A percentile compares a stretch with the other conserved stretches of the same genome.
Evolutionary conservation across 2,329 filamentous ascomycete species (phyloP).

Genomic region (Geosmithia morbida): DNA sequence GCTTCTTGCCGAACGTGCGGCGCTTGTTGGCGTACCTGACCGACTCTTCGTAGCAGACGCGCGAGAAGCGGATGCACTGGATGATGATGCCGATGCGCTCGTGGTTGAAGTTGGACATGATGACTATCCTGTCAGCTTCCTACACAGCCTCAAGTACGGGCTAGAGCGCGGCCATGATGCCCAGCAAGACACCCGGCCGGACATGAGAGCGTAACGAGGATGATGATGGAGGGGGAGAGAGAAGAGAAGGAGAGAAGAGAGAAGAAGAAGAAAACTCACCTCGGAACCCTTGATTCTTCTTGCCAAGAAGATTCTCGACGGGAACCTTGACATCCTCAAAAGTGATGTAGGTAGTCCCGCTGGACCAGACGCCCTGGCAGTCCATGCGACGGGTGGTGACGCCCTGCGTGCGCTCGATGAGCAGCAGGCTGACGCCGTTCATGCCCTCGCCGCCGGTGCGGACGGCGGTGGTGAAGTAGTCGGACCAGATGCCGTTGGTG

Average conservation of each 20-base stretch:
- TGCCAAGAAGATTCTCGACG: conserved; percentile 96
- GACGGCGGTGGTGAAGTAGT: conserved; percentile 77
- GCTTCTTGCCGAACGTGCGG: conserved; percentile 87
- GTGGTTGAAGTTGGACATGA: conserved; percentile 99
- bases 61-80: conserved; percentile 87
- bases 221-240: too few relatives aligned
- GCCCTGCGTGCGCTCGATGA: conserved; percentile 82
- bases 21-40: conserved; percentile 97
- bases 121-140: conserved; percentile 36
- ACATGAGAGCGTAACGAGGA: neutral
- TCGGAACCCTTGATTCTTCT: conserved; percentile 96
- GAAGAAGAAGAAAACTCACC: conserved; percentile 22
- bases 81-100: conserved; percentile 98
- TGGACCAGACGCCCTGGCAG: conserved; percentile 94
- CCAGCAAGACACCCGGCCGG: too few relatives aligned
- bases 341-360: conserved; percentile 91
- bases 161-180: too few relatives aligned
- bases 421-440: conserved; percentile 80
- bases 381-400: conserved; percentile 94
- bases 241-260: neutral
- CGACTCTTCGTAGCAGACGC: conserved; percentile 93
- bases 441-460: conserved; percentile 80
- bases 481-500: conserved; percentile 90
- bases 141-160: too few relatives aligned
- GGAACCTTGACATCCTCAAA: conserved; percentile 99